Base-by-base conservation (phyloP, 352 stramenopile species). In the Globisporangium spinosum region DNA sequence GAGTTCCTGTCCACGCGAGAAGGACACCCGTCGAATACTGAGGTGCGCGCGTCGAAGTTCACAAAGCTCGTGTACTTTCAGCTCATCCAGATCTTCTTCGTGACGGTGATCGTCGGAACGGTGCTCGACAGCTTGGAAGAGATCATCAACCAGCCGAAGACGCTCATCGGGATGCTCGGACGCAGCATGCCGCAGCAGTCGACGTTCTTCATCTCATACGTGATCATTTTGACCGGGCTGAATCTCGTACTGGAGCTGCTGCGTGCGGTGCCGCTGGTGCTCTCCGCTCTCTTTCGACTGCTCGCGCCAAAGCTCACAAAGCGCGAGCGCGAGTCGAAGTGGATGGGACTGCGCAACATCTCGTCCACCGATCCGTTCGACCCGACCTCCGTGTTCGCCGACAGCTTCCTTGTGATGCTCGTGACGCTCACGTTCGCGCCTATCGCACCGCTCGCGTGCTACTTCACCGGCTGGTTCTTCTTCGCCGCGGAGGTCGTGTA, bases 141-240 rank as follows among this genome's bases (percentile, higher is more conserved):
- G 27, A 89, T 94, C 43, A 17, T 92, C 20, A 76, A 94, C 54
- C 83, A 90, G 27, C 87, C 84, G 0, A 90, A 90, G 68, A 77
- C 65, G 29, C 57, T 93, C 8, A 87, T 94, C 32, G 67, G 62
- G 1, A 90, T 94, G 78, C 80, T 94, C 53, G 87, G 85, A 5
- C 72, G 72, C 34, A 90, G 80, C 32, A 93, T 94, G 75, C 83
- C 87, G 17, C 82, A 89, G 60, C 87, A 93, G 66, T 92, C 85
- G n/a, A 91, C 83, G 47, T 89, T 90, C 55, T 94, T 93, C 70
- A 94, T 93, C 71, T 89, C 83, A 23, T 94, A 89, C 69, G 77
- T 94, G 57, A 87, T 93, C 65, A 76, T 92, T 12, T 81, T 77
- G 38, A 91, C 80, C 3, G 82, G 87, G 2, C 65, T 94, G 23